Conservation (phyloP, 495 filamentous ascomycete species). For the Penicillium ochrochloron region DNA sequence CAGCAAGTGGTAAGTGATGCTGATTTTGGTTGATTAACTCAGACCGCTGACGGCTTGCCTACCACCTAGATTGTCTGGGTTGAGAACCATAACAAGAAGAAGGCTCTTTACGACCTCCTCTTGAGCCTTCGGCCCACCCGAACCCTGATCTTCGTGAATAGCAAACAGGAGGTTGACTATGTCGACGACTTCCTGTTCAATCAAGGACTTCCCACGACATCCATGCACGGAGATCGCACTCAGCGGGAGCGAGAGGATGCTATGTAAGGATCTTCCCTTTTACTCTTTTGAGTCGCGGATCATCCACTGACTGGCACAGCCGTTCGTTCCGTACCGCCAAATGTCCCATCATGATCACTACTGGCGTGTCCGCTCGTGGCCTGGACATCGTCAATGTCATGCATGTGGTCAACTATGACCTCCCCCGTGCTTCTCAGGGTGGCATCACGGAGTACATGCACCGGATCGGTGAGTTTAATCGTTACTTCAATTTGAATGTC, state of each 20-base stretch:
- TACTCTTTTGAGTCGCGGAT: not conserved
- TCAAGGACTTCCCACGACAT: conserved; percentile 74
- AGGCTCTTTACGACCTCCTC: conserved; percentile 74
- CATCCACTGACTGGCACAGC: conserved; percentile 36
- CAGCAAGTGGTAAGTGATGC: conserved; percentile 58
- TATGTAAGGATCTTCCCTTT: conserved; percentile 58
- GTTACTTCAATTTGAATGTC: conserved; percentile 9
- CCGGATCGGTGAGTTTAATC: conserved; percentile 72
- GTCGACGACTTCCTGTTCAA: conserved; percentile 90
- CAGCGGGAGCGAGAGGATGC: conserved; percentile 94
- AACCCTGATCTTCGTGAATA: conserved; percentile 93
- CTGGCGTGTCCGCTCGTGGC: conserved; percentile 85
- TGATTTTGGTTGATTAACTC: not conserved
- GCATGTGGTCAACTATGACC: conserved; percentile 92
- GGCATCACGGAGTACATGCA: conserved; percentile 95
- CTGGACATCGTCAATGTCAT: conserved; percentile 84
- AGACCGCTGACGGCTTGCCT: not conserved
- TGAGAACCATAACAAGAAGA: conserved; percentile 64
- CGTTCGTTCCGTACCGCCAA: conserved; percentile 78
- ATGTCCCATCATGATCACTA: conserved; percentile 80
- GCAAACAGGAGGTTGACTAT: conserved; percentile 71
- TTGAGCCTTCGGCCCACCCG: conserved; percentile 67
- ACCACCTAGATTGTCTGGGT: conserved; percentile 61
- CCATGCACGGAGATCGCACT: conserved; percentile 84
- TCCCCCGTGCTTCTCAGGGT: conserved; percentile 70